Evolutionary conservation across 2,329 filamentous ascomycete genomes (phyloP), one percentile per base, ranked within the genome.

Genomic region (Colletotrichum phormii): DNA sequence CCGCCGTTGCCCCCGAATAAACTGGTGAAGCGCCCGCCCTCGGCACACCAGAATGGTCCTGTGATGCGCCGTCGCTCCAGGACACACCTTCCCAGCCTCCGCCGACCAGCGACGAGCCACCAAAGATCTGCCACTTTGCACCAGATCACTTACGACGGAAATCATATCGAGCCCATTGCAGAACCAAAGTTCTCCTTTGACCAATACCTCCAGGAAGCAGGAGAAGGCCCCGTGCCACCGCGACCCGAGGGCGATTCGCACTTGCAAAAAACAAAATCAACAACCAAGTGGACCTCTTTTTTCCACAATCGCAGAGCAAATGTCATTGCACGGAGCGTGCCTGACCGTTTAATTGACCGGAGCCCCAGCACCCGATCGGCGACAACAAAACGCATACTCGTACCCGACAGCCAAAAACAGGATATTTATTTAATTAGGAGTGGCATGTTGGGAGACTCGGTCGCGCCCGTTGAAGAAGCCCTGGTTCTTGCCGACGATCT

Each of bases 61-160:
- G 75, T 84, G 37, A 79, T 83, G 35, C 84, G 86, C 71, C 86
- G 85, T 71, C 85, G 87, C 74, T 86, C 91, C 37, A 89, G 84
- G 75, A 88, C 91, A 60, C 89, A 92, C 77, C 85, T 93, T 74
- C 88, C 90, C 2, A 90, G 89, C 26, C 87, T 95, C 72, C 90
- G 92, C 71, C 87, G 93, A 77, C 94, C 94, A 64, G 93, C 93
- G 58, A 95, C 94, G 22, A 95, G 93, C 80, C 93, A 95, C 78
- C 93, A 95, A 80, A 88, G 94, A 77, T 93, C 92, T 58, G 91
- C 90, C 42, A 94, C 92, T 1, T 83, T 94, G 33, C 90, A 93
- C 76, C 88, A 91, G 73, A 80, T 84, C 33, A 80, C 83, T 65
- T 78, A 80, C 18, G 77, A 81, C 67, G 75, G 78, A 29, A 77